phyloP scores from a whole-genome alignment of 257 asterid genomes.

The Solanum chmielewskii region DNA sequence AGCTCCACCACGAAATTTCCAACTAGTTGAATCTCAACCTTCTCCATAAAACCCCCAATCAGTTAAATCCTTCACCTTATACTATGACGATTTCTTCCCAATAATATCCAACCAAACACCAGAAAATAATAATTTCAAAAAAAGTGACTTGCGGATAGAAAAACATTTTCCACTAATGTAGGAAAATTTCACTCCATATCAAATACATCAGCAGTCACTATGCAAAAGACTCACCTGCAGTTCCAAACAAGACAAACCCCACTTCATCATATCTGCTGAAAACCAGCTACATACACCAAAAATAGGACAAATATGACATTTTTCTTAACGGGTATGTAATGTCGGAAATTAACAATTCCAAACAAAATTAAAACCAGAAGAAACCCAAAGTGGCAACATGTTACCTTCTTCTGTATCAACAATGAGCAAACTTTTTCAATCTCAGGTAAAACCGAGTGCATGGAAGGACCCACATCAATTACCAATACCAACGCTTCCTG shows the following conservation, averaged over 20 bases:
- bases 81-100: neutral
- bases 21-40: neutral
- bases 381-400: neutral
- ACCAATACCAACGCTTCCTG: slow-evolving; percentile 80
- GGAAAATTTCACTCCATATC: neutral
- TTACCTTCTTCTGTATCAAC: slow-evolving; percentile 83
- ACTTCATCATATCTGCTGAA: slow-evolving; percentile 69
- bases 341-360: neutral
- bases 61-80: neutral
- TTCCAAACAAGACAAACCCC: slow-evolving; percentile 71
- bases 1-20: neutral
- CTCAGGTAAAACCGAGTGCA: slow-evolving; percentile 74
- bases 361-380: neutral
- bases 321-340: neutral
- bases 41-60: neutral
- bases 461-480: slow-evolving; percentile 88
- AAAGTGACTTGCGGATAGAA: neutral
- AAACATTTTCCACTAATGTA: neutral
- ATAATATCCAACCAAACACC: neutral
- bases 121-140: neutral
- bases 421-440: slow-evolving; percentile 71
- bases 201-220: neutral
- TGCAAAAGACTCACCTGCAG: slow-evolving; percentile 48
- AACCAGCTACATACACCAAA: slow-evolving; percentile 48
- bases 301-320: neutral